Evolutionary conservation across 768 basidiomycete species (phyloP), one percentile per base, ranked within the genome.

Genomic region (Auriscalpium orientale): DNA sequence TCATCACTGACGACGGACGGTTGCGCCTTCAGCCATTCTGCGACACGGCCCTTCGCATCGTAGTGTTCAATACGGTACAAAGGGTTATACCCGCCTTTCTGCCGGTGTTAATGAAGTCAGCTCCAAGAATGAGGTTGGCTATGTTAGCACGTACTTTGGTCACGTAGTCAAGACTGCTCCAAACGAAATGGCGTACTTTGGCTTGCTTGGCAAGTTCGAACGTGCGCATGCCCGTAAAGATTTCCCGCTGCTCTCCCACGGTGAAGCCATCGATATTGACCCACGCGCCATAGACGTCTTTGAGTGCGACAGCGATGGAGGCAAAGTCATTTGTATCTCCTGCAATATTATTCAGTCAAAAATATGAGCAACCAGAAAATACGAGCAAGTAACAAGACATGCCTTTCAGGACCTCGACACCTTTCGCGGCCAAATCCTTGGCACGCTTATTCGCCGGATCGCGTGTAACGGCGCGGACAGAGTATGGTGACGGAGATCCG

Each of bases 21-120:
- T 56, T 73, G 73, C 7, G 62, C 58, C 49, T 67, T 64, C 52
- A 75, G 59, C 37, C 64, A 74, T 36, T 74, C 73, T 9, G 63
- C 63, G 1, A 75, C 68, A 28, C 68, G 68, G 0, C 72, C 73
- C 60, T 75, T 75, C 4, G 64, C 73, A 51, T 76, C 72, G 58
- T 69, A 62, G 56, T 75, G 74, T 37, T 70, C 72, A 8, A 65
- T 58, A 46, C 65, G 66, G 60, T 74, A 74, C 35, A 65, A 63
- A 7, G 67, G 54, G 43, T 60, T 50, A 54, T 59, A 58, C 13
- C 49, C 37, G 38, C 36, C 49, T 57, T 53, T 64, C 62, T 48
- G 46, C 35, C 37, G 49, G 68, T 36, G 63, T 47, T 63, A 61
- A 22, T 21, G 7, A 18, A 15, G 8, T n/a, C 8, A 35, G 38